Evolutionary conservation across 78 protist genomes (phyloP).

Genomic region (Corallochytrium limacisporum): DNA sequence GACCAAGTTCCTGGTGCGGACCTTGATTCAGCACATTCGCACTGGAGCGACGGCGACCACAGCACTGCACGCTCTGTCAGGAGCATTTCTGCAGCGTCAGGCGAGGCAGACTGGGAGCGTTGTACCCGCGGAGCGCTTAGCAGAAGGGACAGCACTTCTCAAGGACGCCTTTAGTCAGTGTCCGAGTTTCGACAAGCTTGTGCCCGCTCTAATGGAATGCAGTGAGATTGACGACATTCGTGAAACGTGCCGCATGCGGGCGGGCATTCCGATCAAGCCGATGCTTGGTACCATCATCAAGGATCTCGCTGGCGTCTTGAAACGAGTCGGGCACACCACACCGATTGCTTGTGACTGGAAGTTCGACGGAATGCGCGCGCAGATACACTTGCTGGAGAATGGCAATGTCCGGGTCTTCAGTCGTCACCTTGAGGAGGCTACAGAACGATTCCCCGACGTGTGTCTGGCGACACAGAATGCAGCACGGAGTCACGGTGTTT

Average conservation of each 20-base stretch:
- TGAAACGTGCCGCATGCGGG: background rate
- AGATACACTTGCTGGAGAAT: conserved; percentile 1
- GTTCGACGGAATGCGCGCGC: conserved; percentile 44
- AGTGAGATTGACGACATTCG: background rate
- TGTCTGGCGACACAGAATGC: background rate
- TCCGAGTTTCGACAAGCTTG: background rate
- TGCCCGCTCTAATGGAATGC: background rate
- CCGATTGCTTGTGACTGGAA: conserved; percentile 1
- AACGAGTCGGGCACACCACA: no score
- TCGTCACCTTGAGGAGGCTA: conserved; percentile 20
- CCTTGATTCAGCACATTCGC: no score
- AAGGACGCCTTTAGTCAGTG: background rate
- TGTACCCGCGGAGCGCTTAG: background rate
- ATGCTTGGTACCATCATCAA: conserved; percentile 8
- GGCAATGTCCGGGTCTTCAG: background rate
- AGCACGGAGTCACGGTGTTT: background rate
- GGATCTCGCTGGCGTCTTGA: background rate
- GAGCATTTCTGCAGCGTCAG: no score
- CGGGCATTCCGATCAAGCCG: conserved; percentile 3
- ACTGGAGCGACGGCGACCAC: no score
- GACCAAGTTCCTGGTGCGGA: conserved; percentile 5
- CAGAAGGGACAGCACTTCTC: background rate
- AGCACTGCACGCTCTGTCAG: no score
- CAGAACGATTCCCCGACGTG: conserved; percentile 16
- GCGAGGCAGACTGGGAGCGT: no score